Base-by-base conservation (phyloP, 1,139 yeast species). In the Geotrichum candidum region DNA sequence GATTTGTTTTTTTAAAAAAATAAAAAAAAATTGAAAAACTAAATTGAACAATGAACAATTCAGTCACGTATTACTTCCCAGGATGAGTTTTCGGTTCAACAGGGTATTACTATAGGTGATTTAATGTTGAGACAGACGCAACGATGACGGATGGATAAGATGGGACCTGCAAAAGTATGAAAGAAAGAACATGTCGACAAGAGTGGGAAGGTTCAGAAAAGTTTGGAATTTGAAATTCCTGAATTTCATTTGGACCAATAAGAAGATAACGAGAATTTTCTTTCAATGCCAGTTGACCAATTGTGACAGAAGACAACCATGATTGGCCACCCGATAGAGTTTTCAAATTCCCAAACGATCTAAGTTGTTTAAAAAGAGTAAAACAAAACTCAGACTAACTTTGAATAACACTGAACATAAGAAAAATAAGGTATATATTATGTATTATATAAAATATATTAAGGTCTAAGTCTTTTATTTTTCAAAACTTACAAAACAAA, bases 61-160 rank as follows among this genome's bases (percentile, higher is more conserved):
- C 45, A 15, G 45, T 38, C 45, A n/a, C 45, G 45, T 38, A n/a
- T 38, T 38, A 35, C 3, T 1, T 29, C 45, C 45, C 45, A 18
- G n/a, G 13, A 38, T 38, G 4, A 15, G 15, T 38, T 6, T 13
- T 15, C 45, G 45, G 15, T 38, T 38, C 13, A 10, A n/a, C 45
- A 38, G 45, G 45, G 45, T 38, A n/a, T 38, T n/a, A 18, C 10
- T 38, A 38, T 15, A 38, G 13, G 18, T 15, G 18, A 38, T 15
- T 13, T 29, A 29, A 29, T 29, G 33, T 29, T 29, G 33, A 38
- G 6, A 38, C n/a, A 38, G 18, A 38, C 15, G 45, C 27, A 15
- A 25, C 18, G 5, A 25, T 7, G 29, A 11, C 7, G 41, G 56
- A 54, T 54, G 51, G 56, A 54, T 54, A 54, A 54, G 56, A 54